Percentiles rank a stretch among this genome's conserved stretches.
Conservation (phyloP, 176 grass and related monocot species). For the Phoenix roebelenii region DNA sequence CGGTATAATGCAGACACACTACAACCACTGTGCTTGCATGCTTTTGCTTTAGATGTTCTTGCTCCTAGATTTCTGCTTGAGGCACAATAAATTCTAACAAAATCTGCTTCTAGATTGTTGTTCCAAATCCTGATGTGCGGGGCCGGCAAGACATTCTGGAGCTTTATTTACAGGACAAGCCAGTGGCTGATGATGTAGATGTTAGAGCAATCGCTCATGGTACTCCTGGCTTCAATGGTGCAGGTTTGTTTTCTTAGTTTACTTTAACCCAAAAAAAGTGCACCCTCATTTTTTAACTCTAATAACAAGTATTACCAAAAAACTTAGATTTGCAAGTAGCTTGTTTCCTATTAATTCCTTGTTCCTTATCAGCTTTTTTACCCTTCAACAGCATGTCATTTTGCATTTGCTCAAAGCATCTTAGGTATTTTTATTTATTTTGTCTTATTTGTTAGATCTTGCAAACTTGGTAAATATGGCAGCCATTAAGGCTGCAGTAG, state of each 20-base stretch:
- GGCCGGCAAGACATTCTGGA: conserved; percentile 94
- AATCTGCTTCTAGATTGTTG: conserved; percentile 72
- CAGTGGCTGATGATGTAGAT: conserved; percentile 70
- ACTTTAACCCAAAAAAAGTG: no score
- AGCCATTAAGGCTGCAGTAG: conserved; percentile 96
- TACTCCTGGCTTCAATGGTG: conserved; percentile 97
- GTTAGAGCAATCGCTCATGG: conserved; percentile 72
- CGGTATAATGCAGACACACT: no score
- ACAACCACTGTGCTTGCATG: background rate
- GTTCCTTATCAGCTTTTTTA: no score
- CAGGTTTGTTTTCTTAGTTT: conserved; percentile 37
- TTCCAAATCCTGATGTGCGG: conserved; percentile 79
- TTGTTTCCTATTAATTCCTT: no score
- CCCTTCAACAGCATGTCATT: no score
- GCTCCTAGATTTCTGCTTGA: background rate
- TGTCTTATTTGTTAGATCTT: conserved; percentile 45
- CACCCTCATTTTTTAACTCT: no score
- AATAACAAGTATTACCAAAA: no score
- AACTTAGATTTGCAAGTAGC: no score
- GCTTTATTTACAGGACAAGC: conserved; percentile 95
- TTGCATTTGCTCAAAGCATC: no score
- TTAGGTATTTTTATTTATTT: background rate
- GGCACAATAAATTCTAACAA: conserved; percentile 4
- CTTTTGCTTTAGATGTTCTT: background rate
- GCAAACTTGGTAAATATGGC: conserved; percentile 98